These are phyloP conservation scores for Xylaria hypoxylon DNA, from an alignment of 2,329 filamentous ascomycete genomes.

Conservation along the genomic window DNA sequence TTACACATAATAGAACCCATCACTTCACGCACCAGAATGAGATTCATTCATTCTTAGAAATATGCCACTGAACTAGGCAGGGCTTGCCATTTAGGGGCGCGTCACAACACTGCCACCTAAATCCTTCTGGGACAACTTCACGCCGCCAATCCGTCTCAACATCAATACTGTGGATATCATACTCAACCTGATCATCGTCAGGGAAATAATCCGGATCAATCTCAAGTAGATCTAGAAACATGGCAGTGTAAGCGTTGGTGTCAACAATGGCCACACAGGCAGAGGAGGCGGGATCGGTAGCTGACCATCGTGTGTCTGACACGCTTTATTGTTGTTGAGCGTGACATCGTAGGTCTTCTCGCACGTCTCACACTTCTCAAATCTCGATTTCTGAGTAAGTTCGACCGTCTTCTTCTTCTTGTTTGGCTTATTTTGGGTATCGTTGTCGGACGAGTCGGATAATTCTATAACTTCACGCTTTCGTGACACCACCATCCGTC, in stretches of 20 bases:
- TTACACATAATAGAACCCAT: background rate
- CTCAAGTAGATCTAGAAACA: constrained; percentile 17
- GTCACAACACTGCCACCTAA: constrained; percentile 32
- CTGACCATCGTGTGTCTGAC: constrained; percentile 29
- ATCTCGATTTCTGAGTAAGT: constrained; percentile 9
- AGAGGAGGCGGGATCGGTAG: background rate
- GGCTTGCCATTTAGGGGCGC: background rate
- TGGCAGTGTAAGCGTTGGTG: background rate
- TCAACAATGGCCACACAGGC: background rate
- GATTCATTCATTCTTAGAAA: constrained; percentile 5
- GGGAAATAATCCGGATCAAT: constrained; percentile 26
- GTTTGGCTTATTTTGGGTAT: constrained; percentile 4
- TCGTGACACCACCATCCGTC: constrained; percentile 24
- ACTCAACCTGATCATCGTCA: constrained; percentile 28
- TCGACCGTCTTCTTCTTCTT: constrained; percentile 24
- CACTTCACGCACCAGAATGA: background rate
- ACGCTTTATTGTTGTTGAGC: constrained; percentile 31
- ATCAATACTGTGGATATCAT: constrained; percentile 3
- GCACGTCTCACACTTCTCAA: constrained; percentile 30
- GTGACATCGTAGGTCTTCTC: constrained; percentile 32
- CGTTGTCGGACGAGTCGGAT: constrained; percentile 27
- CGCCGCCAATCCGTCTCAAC: constrained; percentile 34
- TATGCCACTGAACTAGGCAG: constrained; percentile 30
- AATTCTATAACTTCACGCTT: constrained; percentile 28
- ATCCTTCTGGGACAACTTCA: constrained; percentile 27